Evolutionary conservation across 106 monocot species (phyloP).

Genomic region (Phalaenopsis equestris): DNA sequence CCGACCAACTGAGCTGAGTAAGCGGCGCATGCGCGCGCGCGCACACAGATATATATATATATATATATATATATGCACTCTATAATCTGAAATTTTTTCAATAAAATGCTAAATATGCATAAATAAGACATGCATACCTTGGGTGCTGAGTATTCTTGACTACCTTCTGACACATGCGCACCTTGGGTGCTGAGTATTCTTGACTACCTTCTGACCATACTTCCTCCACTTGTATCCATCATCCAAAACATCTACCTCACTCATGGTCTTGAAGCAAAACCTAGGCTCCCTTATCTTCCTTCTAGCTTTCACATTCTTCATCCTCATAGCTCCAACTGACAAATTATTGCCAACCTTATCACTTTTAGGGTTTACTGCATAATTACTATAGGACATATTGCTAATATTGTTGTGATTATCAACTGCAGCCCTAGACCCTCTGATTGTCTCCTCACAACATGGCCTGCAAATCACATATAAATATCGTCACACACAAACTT

Average conservation of each 20-base stretch:
- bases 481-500: neutral
- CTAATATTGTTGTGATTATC: neutral
- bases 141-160: constrained; percentile 59
- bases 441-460: neutral
- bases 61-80: too few species aligned
- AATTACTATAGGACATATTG: neutral
- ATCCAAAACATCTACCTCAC: constrained; percentile 36
- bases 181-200: constrained; percentile 56
- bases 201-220: constrained; percentile 55
- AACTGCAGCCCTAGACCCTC: neutral
- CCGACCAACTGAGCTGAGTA: too few species aligned
- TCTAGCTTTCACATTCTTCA: constrained; percentile 43
- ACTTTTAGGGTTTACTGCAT: neutral
- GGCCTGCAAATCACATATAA: neutral
- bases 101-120: neutral
- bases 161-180: constrained; percentile 32
- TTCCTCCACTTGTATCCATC: constrained; percentile 45
- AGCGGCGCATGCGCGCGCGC: too few species aligned
- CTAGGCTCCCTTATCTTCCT: constrained; percentile 56
- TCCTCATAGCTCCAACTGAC: constrained; percentile 11
- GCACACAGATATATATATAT: too few species aligned
- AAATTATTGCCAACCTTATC: neutral
- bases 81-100: too few species aligned
- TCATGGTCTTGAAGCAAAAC: constrained; percentile 56
- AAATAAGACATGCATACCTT: constrained; percentile 15